Conservation (phyloP, 495 filamentous ascomycete species). For the Xylaria acuta region DNA sequence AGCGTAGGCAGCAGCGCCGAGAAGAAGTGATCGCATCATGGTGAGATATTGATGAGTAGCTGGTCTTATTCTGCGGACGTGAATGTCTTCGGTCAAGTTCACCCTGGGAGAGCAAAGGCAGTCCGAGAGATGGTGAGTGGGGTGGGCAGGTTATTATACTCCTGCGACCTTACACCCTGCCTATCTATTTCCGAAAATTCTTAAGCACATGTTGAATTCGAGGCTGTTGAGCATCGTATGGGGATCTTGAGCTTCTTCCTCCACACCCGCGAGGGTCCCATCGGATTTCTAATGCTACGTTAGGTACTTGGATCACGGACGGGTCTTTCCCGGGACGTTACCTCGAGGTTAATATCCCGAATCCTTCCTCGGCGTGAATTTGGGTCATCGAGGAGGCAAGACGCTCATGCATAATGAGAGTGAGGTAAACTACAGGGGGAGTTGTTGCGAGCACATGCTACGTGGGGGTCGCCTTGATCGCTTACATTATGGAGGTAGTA, state of each 20-base stretch:
- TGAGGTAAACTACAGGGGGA: neutral
- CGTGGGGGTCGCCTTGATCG: neutral
- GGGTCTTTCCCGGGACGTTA: neutral
- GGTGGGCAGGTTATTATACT: neutral
- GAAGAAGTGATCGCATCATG: slow-evolving; percentile 12
- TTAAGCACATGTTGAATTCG: neutral
- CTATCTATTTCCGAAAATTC: too few relatives aligned
- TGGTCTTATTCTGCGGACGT: neutral
- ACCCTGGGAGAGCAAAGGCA: neutral
- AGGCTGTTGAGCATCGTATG: neutral
- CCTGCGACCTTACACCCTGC: neutral
- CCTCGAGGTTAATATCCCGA: neutral
- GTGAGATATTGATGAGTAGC: neutral
- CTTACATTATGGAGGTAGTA: neutral
- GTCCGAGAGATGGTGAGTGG: neutral
- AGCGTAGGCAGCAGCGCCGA: slow-evolving; percentile 2
- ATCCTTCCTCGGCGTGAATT: neutral
- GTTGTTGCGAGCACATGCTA: too few relatives aligned
- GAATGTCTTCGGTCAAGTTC: neutral
- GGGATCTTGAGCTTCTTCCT: neutral
- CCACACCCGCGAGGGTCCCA: neutral
- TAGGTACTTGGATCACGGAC: neutral
- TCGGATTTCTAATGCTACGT: neutral
- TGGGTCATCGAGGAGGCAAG: neutral
- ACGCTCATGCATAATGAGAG: neutral